phyloP scores from a whole-genome alignment of 495 filamentous ascomycete species.

The Penicillium canescens region DNA sequence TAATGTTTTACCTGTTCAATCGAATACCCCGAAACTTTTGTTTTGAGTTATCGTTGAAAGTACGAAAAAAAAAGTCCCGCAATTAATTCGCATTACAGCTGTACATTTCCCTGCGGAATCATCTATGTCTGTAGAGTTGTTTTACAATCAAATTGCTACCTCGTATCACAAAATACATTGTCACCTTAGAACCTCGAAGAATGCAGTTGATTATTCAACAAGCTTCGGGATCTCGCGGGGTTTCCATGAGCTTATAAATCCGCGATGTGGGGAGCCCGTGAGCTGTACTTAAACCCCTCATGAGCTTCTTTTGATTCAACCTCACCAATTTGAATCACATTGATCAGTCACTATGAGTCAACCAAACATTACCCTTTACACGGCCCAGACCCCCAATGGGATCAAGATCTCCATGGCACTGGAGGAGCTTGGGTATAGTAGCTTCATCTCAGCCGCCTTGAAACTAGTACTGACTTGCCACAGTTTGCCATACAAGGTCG shows the following conservation, averaged over 20 bases:
- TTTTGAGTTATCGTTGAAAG: too few species aligned
- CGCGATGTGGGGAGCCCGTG: neutral
- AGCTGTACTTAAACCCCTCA: neutral
- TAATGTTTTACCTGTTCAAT: too few species aligned
- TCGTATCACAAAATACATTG: too few species aligned
- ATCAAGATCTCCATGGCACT: conserved; percentile 83
- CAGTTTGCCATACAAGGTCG: conserved; percentile 60
- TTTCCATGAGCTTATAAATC: conserved; percentile 7
- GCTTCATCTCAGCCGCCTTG: neutral
- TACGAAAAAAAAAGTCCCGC: too few species aligned
- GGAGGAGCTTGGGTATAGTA: conserved; percentile 72
- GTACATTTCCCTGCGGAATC: too few species aligned
- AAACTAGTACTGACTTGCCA: conserved; percentile 15
- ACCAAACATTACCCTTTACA: conserved; percentile 52
- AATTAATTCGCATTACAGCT: too few species aligned
- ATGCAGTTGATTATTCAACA: neutral
- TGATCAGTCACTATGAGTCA: conserved; percentile 24
- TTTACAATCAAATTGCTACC: too few species aligned
- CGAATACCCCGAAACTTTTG: too few species aligned
- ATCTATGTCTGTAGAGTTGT: too few species aligned
- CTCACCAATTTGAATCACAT: neutral
- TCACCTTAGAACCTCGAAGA: neutral
- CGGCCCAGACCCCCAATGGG: conserved; percentile 54
- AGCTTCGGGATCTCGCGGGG: neutral
- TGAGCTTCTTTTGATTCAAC: too few species aligned